A percentile compares a stretch with the other conserved stretches of the same genome.
Evolutionary conservation across 1,139 yeast species (phyloP).

Genomic region (Yamadazyma songkhlaensis): DNA sequence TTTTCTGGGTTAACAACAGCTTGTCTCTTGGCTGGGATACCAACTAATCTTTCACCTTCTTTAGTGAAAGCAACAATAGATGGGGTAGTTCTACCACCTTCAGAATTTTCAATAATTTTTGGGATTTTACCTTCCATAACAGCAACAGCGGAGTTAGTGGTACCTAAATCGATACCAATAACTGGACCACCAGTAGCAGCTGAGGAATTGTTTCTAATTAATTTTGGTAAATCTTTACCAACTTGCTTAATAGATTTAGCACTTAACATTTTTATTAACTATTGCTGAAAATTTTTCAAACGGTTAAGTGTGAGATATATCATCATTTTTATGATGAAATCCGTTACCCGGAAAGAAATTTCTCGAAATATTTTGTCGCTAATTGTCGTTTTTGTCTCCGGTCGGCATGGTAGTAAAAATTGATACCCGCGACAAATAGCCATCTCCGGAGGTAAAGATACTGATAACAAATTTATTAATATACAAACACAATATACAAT

Average conservation of each 20-base stretch:
- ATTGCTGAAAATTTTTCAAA: slow-evolving; percentile 5
- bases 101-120: slow-evolving; percentile 95
- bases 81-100: slow-evolving; percentile 99
- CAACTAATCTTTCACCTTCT: slow-evolving; percentile 86
- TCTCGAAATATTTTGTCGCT: slow-evolving; percentile 12
- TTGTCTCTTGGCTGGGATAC: slow-evolving; percentile 98
- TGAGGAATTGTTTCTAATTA: slow-evolving; percentile 54
- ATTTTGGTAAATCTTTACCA: slow-evolving; percentile 42
- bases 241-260: slow-evolving; percentile 42
- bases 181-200: slow-evolving; percentile 69
- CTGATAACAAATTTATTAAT: background rate
- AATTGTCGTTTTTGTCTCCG: too few species aligned
- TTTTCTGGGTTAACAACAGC: slow-evolving; percentile 98
- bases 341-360: slow-evolving; percentile 27
- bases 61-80: slow-evolving; percentile 98
- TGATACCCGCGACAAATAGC: background rate
- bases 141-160: slow-evolving; percentile 99
- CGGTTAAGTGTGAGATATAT: background rate
- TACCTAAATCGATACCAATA: slow-evolving; percentile 98
- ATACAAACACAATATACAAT: slow-evolving; percentile 2
- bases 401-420: background rate
- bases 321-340: background rate
- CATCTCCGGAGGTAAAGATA: too few species aligned
- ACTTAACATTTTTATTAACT: slow-evolving; percentile 32
- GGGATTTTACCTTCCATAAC: slow-evolving; percentile 88